Conservation (phyloP, 345 rosid species). For the Pistacia vera region DNA sequence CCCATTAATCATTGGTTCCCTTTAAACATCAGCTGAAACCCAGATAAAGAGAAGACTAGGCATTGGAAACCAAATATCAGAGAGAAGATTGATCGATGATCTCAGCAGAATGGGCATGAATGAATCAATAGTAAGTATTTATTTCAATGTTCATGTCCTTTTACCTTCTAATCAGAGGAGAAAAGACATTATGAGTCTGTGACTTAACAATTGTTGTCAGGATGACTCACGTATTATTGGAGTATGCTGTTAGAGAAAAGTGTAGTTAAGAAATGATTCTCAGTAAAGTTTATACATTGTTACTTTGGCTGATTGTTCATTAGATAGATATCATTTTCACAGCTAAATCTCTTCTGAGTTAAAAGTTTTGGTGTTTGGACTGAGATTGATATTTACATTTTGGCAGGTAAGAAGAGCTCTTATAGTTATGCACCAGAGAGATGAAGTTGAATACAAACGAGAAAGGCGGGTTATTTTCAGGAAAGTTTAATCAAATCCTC, state of each 20-base stretch:
- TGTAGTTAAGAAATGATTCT: no score
- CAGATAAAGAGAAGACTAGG: constrained; percentile 90
- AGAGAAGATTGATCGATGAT: constrained; percentile 86
- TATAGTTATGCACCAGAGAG: constrained; percentile 97
- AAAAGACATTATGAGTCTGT: neutral
- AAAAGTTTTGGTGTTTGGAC: neutral
- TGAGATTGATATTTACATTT: neutral
- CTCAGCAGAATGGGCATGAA: constrained; percentile 87
- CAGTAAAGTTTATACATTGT: no score
- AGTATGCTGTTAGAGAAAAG: neutral
- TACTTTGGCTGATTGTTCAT: no score
- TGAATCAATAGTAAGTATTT: constrained; percentile 72
- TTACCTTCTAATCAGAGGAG: no score
- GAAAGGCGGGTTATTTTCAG: constrained; percentile 86
- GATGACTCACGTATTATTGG: neutral
- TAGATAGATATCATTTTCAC: no score
- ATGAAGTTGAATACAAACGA: constrained; percentile 89
- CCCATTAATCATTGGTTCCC: neutral
- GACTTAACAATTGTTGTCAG: neutral
- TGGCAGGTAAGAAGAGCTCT: constrained; percentile 92
- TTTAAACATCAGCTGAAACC: constrained; percentile 78
- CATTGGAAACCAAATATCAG: constrained; percentile 85
- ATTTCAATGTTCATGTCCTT: neutral
- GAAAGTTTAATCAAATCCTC: constrained; percentile 36
- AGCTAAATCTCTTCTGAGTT: neutral